Base-by-base conservation (phyloP, 2,329 filamentous ascomycete species). In the Aulographum hederae region DNA sequence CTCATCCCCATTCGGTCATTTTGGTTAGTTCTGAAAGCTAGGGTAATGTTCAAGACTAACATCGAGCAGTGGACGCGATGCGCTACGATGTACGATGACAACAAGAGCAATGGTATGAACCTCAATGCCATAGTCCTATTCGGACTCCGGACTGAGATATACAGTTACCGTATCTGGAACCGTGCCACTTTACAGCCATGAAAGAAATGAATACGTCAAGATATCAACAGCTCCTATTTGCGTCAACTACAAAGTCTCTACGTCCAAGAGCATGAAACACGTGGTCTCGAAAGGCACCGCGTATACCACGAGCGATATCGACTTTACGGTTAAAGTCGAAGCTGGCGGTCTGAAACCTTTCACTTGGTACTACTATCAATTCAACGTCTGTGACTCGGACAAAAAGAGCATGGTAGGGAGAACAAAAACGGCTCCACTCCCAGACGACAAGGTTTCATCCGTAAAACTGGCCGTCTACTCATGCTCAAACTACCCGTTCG, bases 261-360 rank as follows among this genome's bases (percentile, higher is more conserved):
- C 53, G 14, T 60, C 64, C 40, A 45, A 59, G 31, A 48, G 54
- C n/a, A 55, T 66, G 19, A 50, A 51, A 8, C 43, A 56, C 2
- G 53, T 67, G 5, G 66, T 68, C 2, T 58, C 64, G 31, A 56
- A 55, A 1, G 77, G 77, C 4, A 65, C 53, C 21, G 73, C 64
- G 1, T 79, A 72, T 44, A 82, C 78, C 0, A 77, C 65, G 21
- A 76, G 68, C 1, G 77, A 82, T 45, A 68, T 82, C 30, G 78
- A 84, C 45, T 84, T 73, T 46, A 82, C 77, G 0, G 57, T 81
- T 37, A 80, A 80, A 60, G 66, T 79, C 11, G 75, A 81, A 48
- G 76, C 75, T 1, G 62, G 52, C 30, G 63, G 65, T 11, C 47
- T 81, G 26, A 53, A 65, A 32, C 61, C 75, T 0, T 77, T 69